These are phyloP conservation scores for Alliaria petiolata DNA, from an alignment of 345 rosid species.

Conservation along the genomic window DNA sequence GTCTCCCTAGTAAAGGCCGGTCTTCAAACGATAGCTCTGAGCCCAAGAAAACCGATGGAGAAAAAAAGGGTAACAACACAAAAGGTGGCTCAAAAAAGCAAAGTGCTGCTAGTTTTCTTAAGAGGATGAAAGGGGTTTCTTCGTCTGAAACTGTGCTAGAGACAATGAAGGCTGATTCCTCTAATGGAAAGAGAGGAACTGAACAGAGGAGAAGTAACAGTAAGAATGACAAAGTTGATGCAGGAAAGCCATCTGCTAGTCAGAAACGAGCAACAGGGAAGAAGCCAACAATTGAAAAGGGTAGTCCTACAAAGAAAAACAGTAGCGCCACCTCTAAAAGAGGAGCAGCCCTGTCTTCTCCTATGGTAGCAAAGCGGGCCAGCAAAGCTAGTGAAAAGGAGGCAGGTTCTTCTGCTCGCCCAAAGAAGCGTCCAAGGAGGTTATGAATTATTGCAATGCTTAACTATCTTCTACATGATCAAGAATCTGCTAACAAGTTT, in stretches of 20 bases:
- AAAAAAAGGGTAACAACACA: conserved; percentile 24
- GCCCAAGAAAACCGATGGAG: conserved; percentile 31
- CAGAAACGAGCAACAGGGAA: conserved; percentile 28
- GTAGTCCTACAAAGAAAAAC: conserved; percentile 26
- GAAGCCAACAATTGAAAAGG: conserved; percentile 19
- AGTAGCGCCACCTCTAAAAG: conserved; percentile 19
- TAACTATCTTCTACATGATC: background rate
- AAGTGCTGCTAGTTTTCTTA: conserved; percentile 48
- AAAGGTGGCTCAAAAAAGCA: conserved; percentile 35
- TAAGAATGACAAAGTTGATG: conserved; percentile 16
- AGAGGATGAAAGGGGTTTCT: conserved; percentile 43
- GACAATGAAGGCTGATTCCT: conserved; percentile 30
- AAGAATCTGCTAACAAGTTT: conserved; percentile 1
- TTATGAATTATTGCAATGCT: conserved; percentile 6
- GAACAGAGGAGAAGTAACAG: conserved; percentile 34
- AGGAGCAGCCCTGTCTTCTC: conserved; percentile 15
- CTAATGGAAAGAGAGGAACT: conserved; percentile 32
- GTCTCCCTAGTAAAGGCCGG: conserved; percentile 27
- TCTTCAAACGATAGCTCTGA: conserved; percentile 28
- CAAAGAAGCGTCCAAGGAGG: conserved; percentile 47
- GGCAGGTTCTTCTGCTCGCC: conserved; percentile 27
- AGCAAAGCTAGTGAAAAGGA: conserved; percentile 37
- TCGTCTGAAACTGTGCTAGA: conserved; percentile 26
- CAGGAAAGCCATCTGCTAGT: conserved; percentile 14
- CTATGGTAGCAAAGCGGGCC: conserved; percentile 17